Conservation (phyloP, 768 basidiomycete genomes). For the Tremella mesenterica region DNA sequence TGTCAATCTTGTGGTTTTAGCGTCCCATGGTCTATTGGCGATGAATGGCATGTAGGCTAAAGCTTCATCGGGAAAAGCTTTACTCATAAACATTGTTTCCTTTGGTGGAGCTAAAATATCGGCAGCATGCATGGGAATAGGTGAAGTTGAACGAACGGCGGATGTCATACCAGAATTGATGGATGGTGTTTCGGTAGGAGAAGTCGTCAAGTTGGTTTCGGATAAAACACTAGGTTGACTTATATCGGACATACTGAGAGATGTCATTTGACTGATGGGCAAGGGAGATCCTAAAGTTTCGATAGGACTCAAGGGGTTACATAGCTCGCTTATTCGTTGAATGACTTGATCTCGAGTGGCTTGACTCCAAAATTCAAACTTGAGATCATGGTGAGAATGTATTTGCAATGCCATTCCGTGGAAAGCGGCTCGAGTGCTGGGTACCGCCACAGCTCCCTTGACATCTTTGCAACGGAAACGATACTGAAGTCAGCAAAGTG, state of each 20-base stretch:
- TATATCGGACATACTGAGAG: neutral
- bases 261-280: neutral
- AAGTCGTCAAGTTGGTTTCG: neutral
- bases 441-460: constrained; percentile 46
- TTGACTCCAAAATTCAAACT: constrained; percentile 51
- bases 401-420: constrained; percentile 49
- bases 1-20: constrained; percentile 18
- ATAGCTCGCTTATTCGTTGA: neutral
- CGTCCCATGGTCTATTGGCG: constrained; percentile 25
- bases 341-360: constrained; percentile 48
- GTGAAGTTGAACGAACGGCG: neutral
- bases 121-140: constrained; percentile 14
- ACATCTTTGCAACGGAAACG: constrained; percentile 49
- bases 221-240: neutral
- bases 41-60: constrained; percentile 37
- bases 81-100: constrained; percentile 10
- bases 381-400: constrained; percentile 49
- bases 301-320: neutral
- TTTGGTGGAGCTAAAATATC: constrained; percentile 27
- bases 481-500: constrained; percentile 25
- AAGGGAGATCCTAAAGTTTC: neutral
- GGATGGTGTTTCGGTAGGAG: neutral
- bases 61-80: constrained; percentile 31
- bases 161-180: neutral
- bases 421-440: constrained; percentile 24